These are phyloP conservation scores for Simmondsia chinensis DNA, from an alignment of 148 eudicot genomes.

Conservation along the genomic window DNA sequence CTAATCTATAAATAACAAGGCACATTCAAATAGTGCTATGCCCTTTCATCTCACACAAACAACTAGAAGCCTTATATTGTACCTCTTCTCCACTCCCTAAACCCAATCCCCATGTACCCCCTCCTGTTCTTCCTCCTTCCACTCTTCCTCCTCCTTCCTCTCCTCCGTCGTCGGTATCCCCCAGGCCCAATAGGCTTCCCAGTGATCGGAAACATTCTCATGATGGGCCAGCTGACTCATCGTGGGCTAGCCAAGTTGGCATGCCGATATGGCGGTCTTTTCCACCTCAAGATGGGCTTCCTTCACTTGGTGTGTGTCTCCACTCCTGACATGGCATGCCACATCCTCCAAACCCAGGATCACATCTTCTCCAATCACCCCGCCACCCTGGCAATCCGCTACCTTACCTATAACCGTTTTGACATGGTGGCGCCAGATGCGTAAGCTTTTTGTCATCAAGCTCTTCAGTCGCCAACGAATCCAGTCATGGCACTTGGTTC, in stretches of 20 bases:
- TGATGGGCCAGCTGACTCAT: constrained; percentile 72
- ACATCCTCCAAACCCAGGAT: constrained; percentile 65
- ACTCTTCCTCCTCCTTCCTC: no score
- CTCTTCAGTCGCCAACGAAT: constrained; percentile 59
- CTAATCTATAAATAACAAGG: no score
- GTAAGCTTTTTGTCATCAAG: constrained; percentile 73
- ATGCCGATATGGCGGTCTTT: constrained; percentile 51
- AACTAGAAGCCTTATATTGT: no score
- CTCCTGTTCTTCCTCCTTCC: no score
- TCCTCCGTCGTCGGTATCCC: no score
- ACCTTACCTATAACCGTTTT: constrained; percentile 56
- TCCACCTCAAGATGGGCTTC: constrained; percentile 60
- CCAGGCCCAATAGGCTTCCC: constrained; percentile 68
- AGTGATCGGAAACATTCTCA: constrained; percentile 56
- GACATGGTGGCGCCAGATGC: constrained; percentile 96
- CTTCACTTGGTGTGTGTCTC: constrained; percentile 53
- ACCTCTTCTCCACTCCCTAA: no score
- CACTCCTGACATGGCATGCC: constrained; percentile 43
- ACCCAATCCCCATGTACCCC: no score
- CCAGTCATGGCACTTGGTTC: constrained; percentile 65
- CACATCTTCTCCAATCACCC: constrained; percentile 68
- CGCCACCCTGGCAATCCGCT: constrained; percentile 53
- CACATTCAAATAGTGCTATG: no score
- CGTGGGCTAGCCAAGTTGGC: constrained; percentile 46
- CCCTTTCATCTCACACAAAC: no score